phyloP scores from a whole-genome alignment of 345 rosid species.

The Gossypium arboreum region DNA sequence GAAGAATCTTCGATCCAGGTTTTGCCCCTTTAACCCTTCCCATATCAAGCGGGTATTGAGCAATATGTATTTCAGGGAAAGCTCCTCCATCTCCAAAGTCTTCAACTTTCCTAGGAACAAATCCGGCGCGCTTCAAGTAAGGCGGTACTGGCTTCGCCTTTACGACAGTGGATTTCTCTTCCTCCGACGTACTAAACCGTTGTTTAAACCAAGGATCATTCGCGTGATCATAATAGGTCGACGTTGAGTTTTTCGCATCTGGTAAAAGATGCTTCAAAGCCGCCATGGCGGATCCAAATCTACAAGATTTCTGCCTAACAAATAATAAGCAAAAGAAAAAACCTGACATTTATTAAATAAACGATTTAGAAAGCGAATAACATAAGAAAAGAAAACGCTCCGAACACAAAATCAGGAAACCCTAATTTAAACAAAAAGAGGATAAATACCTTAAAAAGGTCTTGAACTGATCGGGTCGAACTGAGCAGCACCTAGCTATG shows the following conservation, averaged over 20 bases:
- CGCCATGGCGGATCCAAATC: constrained; percentile 33
- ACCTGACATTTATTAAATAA: not conserved
- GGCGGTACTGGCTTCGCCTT: constrained; percentile 60
- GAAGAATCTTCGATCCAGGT: constrained; percentile 74
- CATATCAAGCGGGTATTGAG: constrained; percentile 91
- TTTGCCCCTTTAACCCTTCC: constrained; percentile 61
- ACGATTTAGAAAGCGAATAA: not conserved
- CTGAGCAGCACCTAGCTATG: not conserved
- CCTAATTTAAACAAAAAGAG: not conserved
- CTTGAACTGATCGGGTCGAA: not conserved
- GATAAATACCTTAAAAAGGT: constrained; percentile 1
- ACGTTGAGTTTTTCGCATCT: constrained; percentile 49
- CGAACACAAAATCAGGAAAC: not conserved
- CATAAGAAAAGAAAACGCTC: not conserved
- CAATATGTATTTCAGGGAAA: constrained; percentile 87
- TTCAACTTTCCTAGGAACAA: constrained; percentile 73
- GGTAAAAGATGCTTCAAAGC: constrained; percentile 65
- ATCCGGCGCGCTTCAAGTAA: constrained; percentile 67
- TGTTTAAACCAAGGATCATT: constrained; percentile 87
- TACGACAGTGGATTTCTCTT: constrained; percentile 30
- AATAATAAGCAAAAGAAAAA: not conserved
- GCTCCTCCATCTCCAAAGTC: constrained; percentile 99
- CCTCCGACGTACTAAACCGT: constrained; percentile 46
- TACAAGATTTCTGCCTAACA: not conserved
- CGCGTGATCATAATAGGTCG: constrained; percentile 71